Evolutionary conservation across 2,329 filamentous ascomycete species (phyloP).

Genomic region (Scedosporium apiospermum): DNA sequence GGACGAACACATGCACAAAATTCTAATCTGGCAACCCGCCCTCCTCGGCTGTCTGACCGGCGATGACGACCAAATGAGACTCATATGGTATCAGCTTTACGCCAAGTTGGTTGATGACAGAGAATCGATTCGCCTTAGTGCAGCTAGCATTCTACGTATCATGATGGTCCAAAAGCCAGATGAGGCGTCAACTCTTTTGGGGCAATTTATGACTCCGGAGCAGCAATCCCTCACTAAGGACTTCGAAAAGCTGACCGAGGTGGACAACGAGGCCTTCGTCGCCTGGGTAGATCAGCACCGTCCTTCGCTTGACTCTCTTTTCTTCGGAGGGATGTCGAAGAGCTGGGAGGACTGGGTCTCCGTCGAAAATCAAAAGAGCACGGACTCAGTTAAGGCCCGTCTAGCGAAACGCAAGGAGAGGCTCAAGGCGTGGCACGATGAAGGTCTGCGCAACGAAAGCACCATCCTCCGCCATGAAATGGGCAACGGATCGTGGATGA

Average conservation of each 20-base stretch:
- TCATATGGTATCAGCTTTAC: conserved; percentile 91
- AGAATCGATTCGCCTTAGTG: conserved; percentile 58
- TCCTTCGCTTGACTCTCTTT: conserved; percentile 67
- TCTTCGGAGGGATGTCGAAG: conserved; percentile 71
- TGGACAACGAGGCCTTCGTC: conserved; percentile 84
- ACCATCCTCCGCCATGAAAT: conserved; percentile 74
- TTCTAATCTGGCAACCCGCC: conserved; percentile 93
- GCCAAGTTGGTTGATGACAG: conserved; percentile 70
- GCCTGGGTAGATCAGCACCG: conserved; percentile 80
- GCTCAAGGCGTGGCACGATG: conserved; percentile 68
- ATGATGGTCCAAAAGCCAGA: conserved; percentile 87
- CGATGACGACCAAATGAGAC: conserved; percentile 72
- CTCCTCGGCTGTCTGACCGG: conserved; percentile 68
- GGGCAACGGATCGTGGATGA: conserved; percentile 83
- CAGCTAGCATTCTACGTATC: conserved; percentile 82
- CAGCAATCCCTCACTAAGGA: conserved; percentile 63
- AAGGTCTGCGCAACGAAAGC: conserved; percentile 60
- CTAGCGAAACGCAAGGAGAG: conserved; percentile 71
- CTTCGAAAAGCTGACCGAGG: conserved; percentile 74
- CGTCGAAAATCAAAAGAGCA: conserved; percentile 69
- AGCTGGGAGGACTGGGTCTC: conserved; percentile 83
- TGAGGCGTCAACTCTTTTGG: conserved; percentile 66
- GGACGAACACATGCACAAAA: conserved; percentile 52
- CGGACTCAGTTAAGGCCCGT: conserved; percentile 63
- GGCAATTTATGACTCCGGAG: conserved; percentile 59